Evolutionary conservation across 2,329 filamentous ascomycete genomes (phyloP).

Genomic region (Stemphylium vesicarium): DNA sequence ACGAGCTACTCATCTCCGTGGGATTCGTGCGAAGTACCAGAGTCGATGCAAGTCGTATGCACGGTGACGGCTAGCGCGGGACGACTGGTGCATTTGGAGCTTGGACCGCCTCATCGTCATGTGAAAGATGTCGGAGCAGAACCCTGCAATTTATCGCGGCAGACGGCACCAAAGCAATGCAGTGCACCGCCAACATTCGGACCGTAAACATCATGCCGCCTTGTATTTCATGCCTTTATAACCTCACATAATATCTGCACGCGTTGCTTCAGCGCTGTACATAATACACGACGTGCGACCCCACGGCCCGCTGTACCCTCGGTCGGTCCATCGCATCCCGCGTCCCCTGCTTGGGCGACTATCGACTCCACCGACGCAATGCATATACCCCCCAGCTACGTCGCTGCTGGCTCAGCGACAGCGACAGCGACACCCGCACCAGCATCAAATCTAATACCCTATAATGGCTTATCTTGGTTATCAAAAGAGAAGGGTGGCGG

Average conservation of each 20-base stretch:
- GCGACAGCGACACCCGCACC: constrained; percentile 15
- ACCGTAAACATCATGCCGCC: constrained; percentile 8
- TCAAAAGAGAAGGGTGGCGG: constrained; percentile 16
- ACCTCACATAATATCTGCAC: constrained; percentile 1
- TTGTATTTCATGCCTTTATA: not conserved
- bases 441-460: constrained; percentile 18
- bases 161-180: constrained; percentile 13
- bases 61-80: constrained; percentile 22
- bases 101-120: constrained; percentile 25
- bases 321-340: constrained; percentile 1
- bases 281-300: not conserved
- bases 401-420: constrained; percentile 33
- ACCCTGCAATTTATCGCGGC: constrained; percentile 26
- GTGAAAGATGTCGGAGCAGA: constrained; percentile 19
- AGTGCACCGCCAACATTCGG: constrained; percentile 14
- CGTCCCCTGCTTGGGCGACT: constrained; percentile 6
- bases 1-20: not conserved
- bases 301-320: constrained; percentile 3
- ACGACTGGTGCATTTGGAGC: constrained; percentile 5
- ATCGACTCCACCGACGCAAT: constrained; percentile 22
- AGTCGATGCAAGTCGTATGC: constrained; percentile 11
- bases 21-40: not conserved
- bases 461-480: constrained; percentile 15
- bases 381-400: constrained; percentile 32
- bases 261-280: not conserved